Evolutionary conservation across 176 grass and related monocot genomes (phyloP).

Genomic region (Oryza australiensis): DNA sequence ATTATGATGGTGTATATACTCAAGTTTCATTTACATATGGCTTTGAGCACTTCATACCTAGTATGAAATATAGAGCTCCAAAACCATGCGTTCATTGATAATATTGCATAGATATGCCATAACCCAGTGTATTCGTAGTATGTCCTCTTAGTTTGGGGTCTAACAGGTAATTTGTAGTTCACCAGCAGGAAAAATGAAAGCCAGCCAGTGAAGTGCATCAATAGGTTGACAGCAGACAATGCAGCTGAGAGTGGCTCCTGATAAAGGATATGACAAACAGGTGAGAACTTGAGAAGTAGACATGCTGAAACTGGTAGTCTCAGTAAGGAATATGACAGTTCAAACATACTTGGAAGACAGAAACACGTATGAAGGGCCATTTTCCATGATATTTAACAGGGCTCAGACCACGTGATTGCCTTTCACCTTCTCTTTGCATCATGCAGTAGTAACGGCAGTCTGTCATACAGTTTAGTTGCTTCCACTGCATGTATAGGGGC

Average conservation of each 20-base stretch:
- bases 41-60: slow-evolving; percentile 49
- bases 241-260: slow-evolving; percentile 80
- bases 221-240: slow-evolving; percentile 71
- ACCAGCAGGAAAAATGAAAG: slow-evolving; percentile 68
- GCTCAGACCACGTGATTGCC: slow-evolving; percentile 55
- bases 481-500: slow-evolving; percentile 72
- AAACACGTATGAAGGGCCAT: slow-evolving; percentile 77
- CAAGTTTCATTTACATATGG: not conserved
- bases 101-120: slow-evolving; percentile 91
- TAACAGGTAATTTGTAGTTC: slow-evolving; percentile 75
- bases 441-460: slow-evolving; percentile 90
- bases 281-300: not conserved
- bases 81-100: slow-evolving; percentile 96
- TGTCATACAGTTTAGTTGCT: slow-evolving; percentile 67
- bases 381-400: slow-evolving; percentile 94
- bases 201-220: slow-evolving; percentile 78
- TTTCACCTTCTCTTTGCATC: slow-evolving; percentile 75
- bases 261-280: slow-evolving; percentile 17
- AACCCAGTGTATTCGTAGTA: slow-evolving; percentile 89
- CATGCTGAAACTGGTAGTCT: not conserved
- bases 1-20: not conserved
- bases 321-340: slow-evolving; percentile 4
- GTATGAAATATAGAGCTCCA: slow-evolving; percentile 96
- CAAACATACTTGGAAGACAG: slow-evolving; percentile 72
- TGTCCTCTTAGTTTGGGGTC: slow-evolving; percentile 60